A percentile compares a stretch with the other conserved stretches of the same genome.
Conservation (phyloP, 1,139 yeast species). For the Pichia sorboxylosa region DNA sequence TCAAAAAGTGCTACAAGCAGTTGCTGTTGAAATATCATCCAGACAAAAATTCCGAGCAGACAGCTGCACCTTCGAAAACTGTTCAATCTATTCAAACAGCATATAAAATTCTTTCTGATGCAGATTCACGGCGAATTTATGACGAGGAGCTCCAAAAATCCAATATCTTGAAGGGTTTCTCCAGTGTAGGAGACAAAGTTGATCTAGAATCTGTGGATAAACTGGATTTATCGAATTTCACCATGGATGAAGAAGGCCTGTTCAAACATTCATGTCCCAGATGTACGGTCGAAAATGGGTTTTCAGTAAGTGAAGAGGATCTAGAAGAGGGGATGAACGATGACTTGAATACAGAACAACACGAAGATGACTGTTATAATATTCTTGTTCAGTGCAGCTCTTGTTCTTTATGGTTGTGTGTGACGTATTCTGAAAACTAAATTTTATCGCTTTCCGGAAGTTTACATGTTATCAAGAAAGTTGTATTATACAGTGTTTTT, state of each 20-base stretch:
- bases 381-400: slow-evolving; percentile 67
- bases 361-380: slow-evolving; percentile 38
- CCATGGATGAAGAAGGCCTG: slow-evolving; percentile 30
- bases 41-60: not conserved
- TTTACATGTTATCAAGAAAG: not conserved
- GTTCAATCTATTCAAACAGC: slow-evolving; percentile 41
- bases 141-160: slow-evolving; percentile 33
- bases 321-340: slow-evolving; percentile 35
- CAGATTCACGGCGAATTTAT: slow-evolving; percentile 31
- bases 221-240: slow-evolving; percentile 28
- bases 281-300: slow-evolving; percentile 47
- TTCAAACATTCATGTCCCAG: slow-evolving; percentile 55
- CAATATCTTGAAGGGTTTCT: slow-evolving; percentile 37
- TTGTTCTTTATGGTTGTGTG: slow-evolving; percentile 78
- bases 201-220: slow-evolving; percentile 9
- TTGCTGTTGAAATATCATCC: slow-evolving; percentile 35
- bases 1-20: slow-evolving; percentile 51
- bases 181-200: no score
- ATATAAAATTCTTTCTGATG: slow-evolving; percentile 38
- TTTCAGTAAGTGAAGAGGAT: slow-evolving; percentile 48
- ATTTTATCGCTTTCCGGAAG: not conserved
- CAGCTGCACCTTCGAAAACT: slow-evolving; percentile 3
- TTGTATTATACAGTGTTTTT: not conserved
- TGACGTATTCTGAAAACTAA: slow-evolving; percentile 32
- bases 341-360: slow-evolving; percentile 17